Evolutionary conservation across 352 stramenopile species (phyloP).

Genomic region (Pythium aquatile): DNA sequence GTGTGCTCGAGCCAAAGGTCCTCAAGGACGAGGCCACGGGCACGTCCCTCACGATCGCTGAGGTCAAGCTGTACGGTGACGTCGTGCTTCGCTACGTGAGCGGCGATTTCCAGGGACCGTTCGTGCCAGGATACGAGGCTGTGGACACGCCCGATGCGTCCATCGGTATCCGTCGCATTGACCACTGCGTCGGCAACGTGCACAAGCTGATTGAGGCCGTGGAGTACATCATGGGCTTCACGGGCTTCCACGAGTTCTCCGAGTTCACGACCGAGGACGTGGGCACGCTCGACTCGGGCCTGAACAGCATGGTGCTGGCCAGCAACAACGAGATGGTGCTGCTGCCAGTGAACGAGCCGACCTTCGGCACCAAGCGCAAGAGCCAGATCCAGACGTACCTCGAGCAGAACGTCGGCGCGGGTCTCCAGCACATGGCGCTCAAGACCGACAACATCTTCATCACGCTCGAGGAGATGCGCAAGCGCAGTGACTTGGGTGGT

Average conservation of each 20-base stretch:
- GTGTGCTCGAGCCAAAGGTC: slow-evolving; percentile 53
- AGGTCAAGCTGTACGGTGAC: slow-evolving; percentile 88
- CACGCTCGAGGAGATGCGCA: slow-evolving; percentile 84
- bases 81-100: slow-evolving; percentile 87
- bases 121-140: slow-evolving; percentile 74
- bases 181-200: slow-evolving; percentile 91
- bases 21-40: slow-evolving; percentile 60
- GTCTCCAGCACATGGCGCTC: slow-evolving; percentile 96
- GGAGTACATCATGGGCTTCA: slow-evolving; percentile 77
- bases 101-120: slow-evolving; percentile 69
- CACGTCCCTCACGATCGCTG: slow-evolving; percentile 57
- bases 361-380: slow-evolving; percentile 91
- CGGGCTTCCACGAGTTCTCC: slow-evolving; percentile 92
- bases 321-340: slow-evolving; percentile 94
- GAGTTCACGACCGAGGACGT: slow-evolving; percentile 95
- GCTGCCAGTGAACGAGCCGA: slow-evolving; percentile 95
- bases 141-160: slow-evolving; percentile 48
- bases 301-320: slow-evolving; percentile 94
- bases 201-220: slow-evolving; percentile 85
- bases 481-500: slow-evolving; percentile 64
- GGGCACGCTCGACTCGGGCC: slow-evolving; percentile 92
- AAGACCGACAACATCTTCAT: slow-evolving; percentile 96
- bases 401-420: slow-evolving; percentile 93
- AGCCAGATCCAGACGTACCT: slow-evolving; percentile 96
- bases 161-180: slow-evolving; percentile 83